Evolutionary conservation across 2,329 filamentous ascomycete species (phyloP).

Genomic region (Exophiala aquamarina): DNA sequence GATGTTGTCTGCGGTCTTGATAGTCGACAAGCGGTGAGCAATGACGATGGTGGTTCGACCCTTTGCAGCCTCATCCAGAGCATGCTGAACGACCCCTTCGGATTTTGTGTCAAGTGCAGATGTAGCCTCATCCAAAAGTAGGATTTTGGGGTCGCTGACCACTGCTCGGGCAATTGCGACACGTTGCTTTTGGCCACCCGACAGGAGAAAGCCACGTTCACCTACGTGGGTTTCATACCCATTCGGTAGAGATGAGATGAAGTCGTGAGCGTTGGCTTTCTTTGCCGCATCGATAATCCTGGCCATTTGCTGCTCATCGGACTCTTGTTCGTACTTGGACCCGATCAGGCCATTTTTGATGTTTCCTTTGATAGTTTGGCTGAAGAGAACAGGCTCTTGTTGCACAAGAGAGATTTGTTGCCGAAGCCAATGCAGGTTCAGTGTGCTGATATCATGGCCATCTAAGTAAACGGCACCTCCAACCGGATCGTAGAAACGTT

Average conservation of each 20-base stretch:
- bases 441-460: constrained; percentile 72
- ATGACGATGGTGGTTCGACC: constrained; percentile 95
- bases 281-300: constrained; percentile 78
- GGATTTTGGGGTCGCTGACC: constrained; percentile 85
- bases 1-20: constrained; percentile 92
- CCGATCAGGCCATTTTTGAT: constrained; percentile 90
- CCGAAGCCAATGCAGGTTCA: constrained; percentile 88
- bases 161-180: constrained; percentile 91
- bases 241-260: constrained; percentile 77
- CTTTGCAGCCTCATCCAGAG: constrained; percentile 78
- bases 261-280: constrained; percentile 93
- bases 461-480: constrained; percentile 77
- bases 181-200: constrained; percentile 94
- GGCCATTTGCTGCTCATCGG: constrained; percentile 66
- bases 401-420: constrained; percentile 90
- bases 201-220: constrained; percentile 87
- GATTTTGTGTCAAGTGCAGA: constrained; percentile 92
- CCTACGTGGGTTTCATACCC: constrained; percentile 95
- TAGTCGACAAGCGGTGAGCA: constrained; percentile 91
- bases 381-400: constrained; percentile 89
- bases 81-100: constrained; percentile 90
- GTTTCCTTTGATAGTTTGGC: constrained; percentile 84
- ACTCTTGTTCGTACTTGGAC: constrained; percentile 68
- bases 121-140: constrained; percentile 93
- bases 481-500: constrained; percentile 91